Conservation (phyloP, 176 grass and related monocot genomes). For the Tillandsia fasciculata region DNA sequence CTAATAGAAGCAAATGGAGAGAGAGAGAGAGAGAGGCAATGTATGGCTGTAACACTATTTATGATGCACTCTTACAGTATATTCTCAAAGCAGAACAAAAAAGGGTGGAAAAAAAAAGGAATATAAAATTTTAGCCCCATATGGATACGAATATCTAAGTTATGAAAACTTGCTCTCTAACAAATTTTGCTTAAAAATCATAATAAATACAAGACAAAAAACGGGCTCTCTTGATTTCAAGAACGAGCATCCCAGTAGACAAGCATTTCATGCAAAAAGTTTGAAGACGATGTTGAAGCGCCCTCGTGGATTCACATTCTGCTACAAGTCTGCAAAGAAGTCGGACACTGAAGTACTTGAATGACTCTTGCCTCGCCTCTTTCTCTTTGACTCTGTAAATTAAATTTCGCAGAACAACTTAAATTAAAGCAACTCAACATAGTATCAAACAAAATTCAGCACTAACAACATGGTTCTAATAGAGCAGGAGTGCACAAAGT, state of each 20-base stretch:
- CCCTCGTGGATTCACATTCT: not conserved
- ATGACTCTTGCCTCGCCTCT: slow-evolving; percentile 23
- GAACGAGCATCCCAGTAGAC: not conserved
- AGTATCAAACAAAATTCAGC: not conserved
- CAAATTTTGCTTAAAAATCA: too few relatives aligned
- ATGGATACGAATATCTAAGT: too few relatives aligned
- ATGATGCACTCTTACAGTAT: too few relatives aligned
- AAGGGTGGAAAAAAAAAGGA: too few relatives aligned
- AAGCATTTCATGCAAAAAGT: not conserved
- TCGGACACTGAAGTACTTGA: slow-evolving; percentile 15
- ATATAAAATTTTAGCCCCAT: too few relatives aligned
- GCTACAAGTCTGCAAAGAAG: slow-evolving; percentile 63
- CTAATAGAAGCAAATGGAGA: too few relatives aligned
- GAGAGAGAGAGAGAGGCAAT: too few relatives aligned
- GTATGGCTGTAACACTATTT: too few relatives aligned
- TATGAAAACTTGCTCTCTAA: too few relatives aligned
- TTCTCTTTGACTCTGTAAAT: slow-evolving; percentile 26
- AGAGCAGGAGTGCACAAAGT: not conserved
- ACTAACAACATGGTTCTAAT: not conserved
- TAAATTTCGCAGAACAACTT: slow-evolving; percentile 2
- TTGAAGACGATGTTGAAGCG: not conserved
- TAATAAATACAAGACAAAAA: too few relatives aligned
- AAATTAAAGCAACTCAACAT: slow-evolving; percentile 2
- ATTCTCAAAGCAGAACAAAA: too few relatives aligned
- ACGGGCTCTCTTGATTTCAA: too few relatives aligned